Base-by-base conservation (phyloP, 306 rosid species). In the Mimosa bimucronata region DNA sequence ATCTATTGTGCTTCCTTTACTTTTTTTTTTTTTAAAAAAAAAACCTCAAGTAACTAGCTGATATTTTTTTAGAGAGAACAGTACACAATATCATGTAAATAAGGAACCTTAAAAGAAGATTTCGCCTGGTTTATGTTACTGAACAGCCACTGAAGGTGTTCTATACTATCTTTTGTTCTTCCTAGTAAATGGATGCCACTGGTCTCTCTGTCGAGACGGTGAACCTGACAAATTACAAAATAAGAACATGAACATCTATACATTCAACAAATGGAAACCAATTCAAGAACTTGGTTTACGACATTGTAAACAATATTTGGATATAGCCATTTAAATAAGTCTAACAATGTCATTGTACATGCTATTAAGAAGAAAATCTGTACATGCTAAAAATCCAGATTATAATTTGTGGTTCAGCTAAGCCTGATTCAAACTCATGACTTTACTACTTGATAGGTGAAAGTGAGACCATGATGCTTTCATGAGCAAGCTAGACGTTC, bases 121-220 rank as follows among this genome's bases (percentile, higher is more conserved):
- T 86, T 90, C 55, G 81, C 88, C 70, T 53, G 81, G 81, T 83
- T 88, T 48, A 78, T 79, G 75, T 88, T 88, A 74, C 89, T 89
- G 86, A 89, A 94, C 82, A 92, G 44, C 89, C 90, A 91, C 66
- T 92, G 93, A 14, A 95, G 94, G 64, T 83, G 93, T 73, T 84
- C 88, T 55, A 88, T 81, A 80, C 96, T 92, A 73, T 91, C 96
- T 70, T 89, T 86, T 79, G 92, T 92, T 88, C 98, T 90, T 58
- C 98, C 98, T 83, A 95, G 73, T 81, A 92, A 61, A 79, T 86
- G 81, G 61, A 92, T 84, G 86, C 98, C 96, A 53, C 98, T 95
- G 87, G 85, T 92, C 85, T 95, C 98, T 80, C 88, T 86, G 83
- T 95, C 98, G 73, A 95, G 97, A 74, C 98, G 98, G 82, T 95